Conservation (phyloP, 2,329 filamentous ascomycete species). For the Penicillium sp. region DNA sequence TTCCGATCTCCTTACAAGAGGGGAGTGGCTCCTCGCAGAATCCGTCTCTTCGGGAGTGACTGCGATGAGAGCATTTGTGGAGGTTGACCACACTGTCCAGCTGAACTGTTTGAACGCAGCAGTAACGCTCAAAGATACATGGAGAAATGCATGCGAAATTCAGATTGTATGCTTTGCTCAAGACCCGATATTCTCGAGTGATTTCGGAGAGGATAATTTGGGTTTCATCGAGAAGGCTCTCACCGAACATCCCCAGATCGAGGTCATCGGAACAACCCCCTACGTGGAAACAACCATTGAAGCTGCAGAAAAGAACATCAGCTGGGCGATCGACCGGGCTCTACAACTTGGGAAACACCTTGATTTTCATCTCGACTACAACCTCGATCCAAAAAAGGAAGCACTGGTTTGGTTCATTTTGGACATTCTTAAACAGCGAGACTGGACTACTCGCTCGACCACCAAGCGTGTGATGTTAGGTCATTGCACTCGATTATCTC, state of each 20-base stretch:
- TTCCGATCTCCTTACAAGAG: constrained; percentile 60
- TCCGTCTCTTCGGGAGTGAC: constrained; percentile 62
- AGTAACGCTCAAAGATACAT: constrained; percentile 52
- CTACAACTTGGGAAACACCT: constrained; percentile 52
- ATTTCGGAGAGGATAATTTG: constrained; percentile 50
- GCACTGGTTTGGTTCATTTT: constrained; percentile 54
- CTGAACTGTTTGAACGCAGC: constrained; percentile 56
- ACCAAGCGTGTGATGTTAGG: constrained; percentile 55
- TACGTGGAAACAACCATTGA: constrained; percentile 58
- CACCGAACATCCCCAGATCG: constrained; percentile 40
- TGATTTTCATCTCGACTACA: constrained; percentile 70
- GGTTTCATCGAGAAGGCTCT: constrained; percentile 48
- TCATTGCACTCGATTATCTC: constrained; percentile 63
- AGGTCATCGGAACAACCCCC: constrained; percentile 62
- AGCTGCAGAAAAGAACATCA: constrained; percentile 53
- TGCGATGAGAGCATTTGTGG: constrained; percentile 65
- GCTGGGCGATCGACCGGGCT: constrained; percentile 57
- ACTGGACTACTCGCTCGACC: constrained; percentile 47
- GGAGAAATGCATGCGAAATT: constrained; percentile 51
- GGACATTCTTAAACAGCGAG: constrained; percentile 44
- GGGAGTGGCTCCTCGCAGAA: constrained; percentile 60
- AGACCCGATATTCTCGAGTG: constrained; percentile 59
- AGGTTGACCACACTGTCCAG: constrained; percentile 60
- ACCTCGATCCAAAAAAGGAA: constrained; percentile 49
- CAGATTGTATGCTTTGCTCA: constrained; percentile 70